Base-by-base conservation (phyloP, 106 monocot species). In the Allium sativum region DNA sequence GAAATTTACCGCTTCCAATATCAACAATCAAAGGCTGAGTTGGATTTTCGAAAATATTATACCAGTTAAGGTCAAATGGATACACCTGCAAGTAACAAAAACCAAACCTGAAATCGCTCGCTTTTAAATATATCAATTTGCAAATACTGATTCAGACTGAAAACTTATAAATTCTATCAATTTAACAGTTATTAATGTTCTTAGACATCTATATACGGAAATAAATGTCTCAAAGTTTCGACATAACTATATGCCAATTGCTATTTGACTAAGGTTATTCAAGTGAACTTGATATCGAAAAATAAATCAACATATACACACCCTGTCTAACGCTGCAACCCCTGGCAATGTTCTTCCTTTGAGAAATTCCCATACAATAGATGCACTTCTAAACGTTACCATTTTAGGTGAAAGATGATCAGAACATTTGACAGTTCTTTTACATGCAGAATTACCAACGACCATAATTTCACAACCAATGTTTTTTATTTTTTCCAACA, bases 241-340 rank as follows among this genome's bases (percentile, higher is more conserved):
- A 31, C 31, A 31, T 31, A 31, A 31, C 31, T 2, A 31, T 31
- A 31, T 31, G 31, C 31, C 31, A 31, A 31, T 31, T 31, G 31
- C 31, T 5, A 31, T 31, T 31, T 31, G 5, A 31, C 31, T 31
- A 31, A 31, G 31, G 31, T 31, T 31, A 31, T 31, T 31, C n/a
- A 59, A 16, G 14, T 16, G 7, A 40, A 42, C 40, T 42, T 59
- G 59, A 59, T 42, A 59, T 42, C 12, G 42, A 42, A 9, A 40
- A 57, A 43, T 59, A 5, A 31, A 42, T 31, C 61, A 62, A 45
- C 5, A 10, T 42, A 31, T 59, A 11, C 82, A 60, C 83, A 95
- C 91, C 73, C 74, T 95, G 77, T 95, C 94, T 71, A 95, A 82
- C 58, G 90, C 83, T 42, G 86, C 77, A 69, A 95, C 79, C 48